A percentile compares a stretch with the other conserved stretches of the same genome.
Evolutionary conservation across 164 flowering plant species (phyloP).

Genomic region (Liriodendron chinense): DNA sequence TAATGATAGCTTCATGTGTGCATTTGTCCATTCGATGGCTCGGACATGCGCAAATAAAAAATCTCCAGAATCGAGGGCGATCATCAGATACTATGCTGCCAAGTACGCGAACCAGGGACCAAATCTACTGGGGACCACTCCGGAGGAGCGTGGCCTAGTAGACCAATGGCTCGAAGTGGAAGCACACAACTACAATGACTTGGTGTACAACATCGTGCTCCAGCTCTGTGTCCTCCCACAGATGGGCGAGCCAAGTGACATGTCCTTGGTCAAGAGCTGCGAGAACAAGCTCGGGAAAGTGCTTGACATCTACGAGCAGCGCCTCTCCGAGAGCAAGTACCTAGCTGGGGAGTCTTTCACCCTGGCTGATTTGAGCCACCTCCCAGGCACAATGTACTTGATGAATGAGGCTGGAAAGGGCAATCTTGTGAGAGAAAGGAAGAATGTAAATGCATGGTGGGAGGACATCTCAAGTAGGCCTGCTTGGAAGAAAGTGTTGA

Average conservation of each 20-base stretch:
- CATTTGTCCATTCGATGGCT: too few species aligned
- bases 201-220: constrained; percentile 40
- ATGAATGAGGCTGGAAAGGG: constrained; percentile 38
- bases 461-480: constrained; percentile 55
- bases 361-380: constrained; percentile 62
- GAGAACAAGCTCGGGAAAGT: constrained; percentile 54
- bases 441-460: constrained; percentile 70
- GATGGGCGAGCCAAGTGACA: constrained; percentile 41
- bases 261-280: constrained; percentile 26
- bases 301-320: constrained; percentile 56
- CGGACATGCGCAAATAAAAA: not conserved
- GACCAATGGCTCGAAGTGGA: constrained; percentile 91
- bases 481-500: constrained; percentile 63
- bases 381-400: constrained; percentile 42
- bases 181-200: constrained; percentile 59
- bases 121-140: constrained; percentile 46
- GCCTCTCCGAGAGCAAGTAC: constrained; percentile 43
- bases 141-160: constrained; percentile 62
- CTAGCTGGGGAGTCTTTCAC: constrained; percentile 58
- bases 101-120: constrained; percentile 47
- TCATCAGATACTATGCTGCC: constrained; percentile 61
- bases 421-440: constrained; percentile 42
- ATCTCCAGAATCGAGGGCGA: constrained; percentile 69
- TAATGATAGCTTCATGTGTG: too few species aligned
- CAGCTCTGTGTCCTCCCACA: constrained; percentile 51